Conservation (phyloP, 2,329 filamentous ascomycete species). For the Cladosporium sp. region DNA sequence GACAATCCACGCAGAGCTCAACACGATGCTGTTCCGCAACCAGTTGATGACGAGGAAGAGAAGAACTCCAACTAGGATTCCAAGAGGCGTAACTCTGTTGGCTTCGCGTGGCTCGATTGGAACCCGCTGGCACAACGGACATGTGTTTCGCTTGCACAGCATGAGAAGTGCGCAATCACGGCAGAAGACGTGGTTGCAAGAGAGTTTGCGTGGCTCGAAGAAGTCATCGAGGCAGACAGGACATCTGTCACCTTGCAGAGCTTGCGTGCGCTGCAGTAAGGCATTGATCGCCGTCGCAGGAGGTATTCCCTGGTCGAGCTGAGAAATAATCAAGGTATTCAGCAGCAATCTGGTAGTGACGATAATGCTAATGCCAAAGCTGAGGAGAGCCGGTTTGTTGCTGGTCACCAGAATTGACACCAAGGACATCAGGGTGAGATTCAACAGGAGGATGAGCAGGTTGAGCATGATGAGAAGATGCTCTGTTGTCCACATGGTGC, state of each 20-base stretch:
- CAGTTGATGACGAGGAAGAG: too few species aligned
- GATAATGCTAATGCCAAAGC: not conserved
- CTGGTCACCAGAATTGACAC: not conserved
- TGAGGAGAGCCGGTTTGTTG: not conserved
- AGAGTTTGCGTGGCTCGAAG: conserved; percentile 2
- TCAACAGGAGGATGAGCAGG: not conserved
- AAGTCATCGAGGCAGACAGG: not conserved
- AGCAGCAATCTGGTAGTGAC: not conserved
- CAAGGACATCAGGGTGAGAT: not conserved
- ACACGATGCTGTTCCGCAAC: too few species aligned
- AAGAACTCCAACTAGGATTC: too few species aligned
- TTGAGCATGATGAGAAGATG: not conserved
- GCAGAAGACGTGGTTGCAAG: conserved; percentile 15
- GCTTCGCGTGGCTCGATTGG: not conserved
- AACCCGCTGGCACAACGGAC: not conserved
- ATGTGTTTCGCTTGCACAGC: conserved; percentile 1
- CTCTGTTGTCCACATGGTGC: too few species aligned
- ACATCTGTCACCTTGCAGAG: not conserved
- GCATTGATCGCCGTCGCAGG: not conserved
- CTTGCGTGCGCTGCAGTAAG: not conserved
- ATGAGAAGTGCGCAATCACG: conserved; percentile 15
- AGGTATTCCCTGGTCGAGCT: too few species aligned
- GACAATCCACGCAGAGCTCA: too few species aligned
- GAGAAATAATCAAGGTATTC: too few species aligned
- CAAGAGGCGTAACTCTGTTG: too few species aligned